Evolutionary conservation across 2,329 filamentous ascomycete species (phyloP), one percentile per base, ranked within the genome.

Genomic region (Pestalotiopsis sp.): DNA sequence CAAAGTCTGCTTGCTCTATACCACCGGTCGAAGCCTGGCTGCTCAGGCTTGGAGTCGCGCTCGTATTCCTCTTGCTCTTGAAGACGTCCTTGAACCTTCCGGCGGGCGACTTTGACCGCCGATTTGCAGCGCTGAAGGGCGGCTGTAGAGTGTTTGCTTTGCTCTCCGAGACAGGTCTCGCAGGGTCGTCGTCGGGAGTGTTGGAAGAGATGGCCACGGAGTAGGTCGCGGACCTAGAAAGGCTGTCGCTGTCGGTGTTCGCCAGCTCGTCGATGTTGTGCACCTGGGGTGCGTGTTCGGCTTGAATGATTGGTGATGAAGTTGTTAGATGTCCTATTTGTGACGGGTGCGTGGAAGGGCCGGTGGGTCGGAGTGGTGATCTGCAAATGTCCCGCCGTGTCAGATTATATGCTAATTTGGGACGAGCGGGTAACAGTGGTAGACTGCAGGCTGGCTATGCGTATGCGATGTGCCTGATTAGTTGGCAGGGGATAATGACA

Each of bases 1-100:
- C 61, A 35, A 58, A 65, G 44, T 73, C 70, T 66, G 71, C 68
- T 38, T 69, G 69, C 52, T 68, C 58, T 59, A 57, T 58, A 10
- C 26, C 26, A 48, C 69, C 70, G 65, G 68, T 56, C 38, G 68
- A 72, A 66, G 73, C 70, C 66, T 80, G 79, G 39, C 78, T 79
- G 40, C 75, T 79, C 39, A 82, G 82, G 71, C 82, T 86, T 68
- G 81, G 80, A 69, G 80, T 83, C 30, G 81, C 76, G 68, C 80
- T 84, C 35, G 78, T 74, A 69, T 74, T 80, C 75, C 84, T 88
- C 74, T 86, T 89, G 58, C 84, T 82, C 68, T 82, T 87, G 74
- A 96, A 93, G 13, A 91, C 91, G 75, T 91, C 89, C 77, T 88
- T 91, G 69, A 95, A 82, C 75, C 90, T 92, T 74, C 89, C 88